These are phyloP conservation scores for Chrysosphaeria jannelii DNA, from an alignment of 2,329 filamentous ascomycete species.

Conservation along the genomic window DNA sequence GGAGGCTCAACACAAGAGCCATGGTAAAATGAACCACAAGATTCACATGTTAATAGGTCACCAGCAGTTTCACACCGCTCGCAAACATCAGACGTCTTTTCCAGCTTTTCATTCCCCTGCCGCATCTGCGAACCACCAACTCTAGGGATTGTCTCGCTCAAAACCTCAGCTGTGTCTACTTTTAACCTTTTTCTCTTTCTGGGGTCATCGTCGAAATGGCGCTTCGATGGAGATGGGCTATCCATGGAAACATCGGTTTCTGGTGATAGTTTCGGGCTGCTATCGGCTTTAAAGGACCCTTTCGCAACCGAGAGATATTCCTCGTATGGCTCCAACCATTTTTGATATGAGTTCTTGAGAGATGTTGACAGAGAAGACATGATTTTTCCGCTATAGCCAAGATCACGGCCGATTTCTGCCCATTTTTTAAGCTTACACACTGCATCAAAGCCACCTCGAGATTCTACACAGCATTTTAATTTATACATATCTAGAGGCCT, in stretches of 20 bases:
- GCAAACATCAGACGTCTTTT: constrained; percentile 30
- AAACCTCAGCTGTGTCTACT: no score
- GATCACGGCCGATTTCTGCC: constrained; percentile 88
- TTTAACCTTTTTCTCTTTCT: no score
- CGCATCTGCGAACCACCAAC: constrained; percentile 95
- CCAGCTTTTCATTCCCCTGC: constrained; percentile 51
- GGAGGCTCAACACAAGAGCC: constrained; percentile 71
- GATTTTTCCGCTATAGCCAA: constrained; percentile 96
- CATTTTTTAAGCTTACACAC: constrained; percentile 97
- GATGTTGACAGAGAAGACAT: constrained; percentile 97
- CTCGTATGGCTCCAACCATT: constrained; percentile 91
- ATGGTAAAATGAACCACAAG: constrained; percentile 72
- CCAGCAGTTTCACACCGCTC: constrained; percentile 64
- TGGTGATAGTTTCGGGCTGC: no score
- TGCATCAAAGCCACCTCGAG: constrained; percentile 76
- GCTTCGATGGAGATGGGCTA: no score
- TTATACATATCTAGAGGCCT: constrained; percentile 86
- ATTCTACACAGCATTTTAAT: constrained; percentile 86
- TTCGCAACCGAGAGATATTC: constrained; percentile 73
- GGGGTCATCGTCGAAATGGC: no score
- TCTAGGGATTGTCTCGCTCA: constrained; percentile 44
- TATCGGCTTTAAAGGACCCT: no score
- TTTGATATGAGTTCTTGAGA: constrained; percentile 89
- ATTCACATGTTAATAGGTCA: constrained; percentile 57
- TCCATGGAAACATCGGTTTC: no score